Conservation (phyloP, 257 asterid genomes). For the Knoxia roxburghii region DNA sequence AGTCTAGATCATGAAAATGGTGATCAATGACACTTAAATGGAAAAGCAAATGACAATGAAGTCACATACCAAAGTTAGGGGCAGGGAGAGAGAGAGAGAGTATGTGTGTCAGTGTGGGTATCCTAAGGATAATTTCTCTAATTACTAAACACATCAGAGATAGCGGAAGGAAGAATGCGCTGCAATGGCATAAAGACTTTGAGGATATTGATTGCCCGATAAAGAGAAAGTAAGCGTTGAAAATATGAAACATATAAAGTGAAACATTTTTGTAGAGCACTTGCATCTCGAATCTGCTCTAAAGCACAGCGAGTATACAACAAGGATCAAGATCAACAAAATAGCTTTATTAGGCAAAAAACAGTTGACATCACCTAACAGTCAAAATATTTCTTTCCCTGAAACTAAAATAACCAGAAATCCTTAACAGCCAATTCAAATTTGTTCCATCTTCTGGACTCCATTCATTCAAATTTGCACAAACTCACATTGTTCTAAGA, state of each 20-base stretch:
- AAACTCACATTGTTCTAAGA: background rate
- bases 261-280: too few relatives aligned
- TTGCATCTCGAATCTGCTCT: background rate
- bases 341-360: background rate
- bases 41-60: background rate
- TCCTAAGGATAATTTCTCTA: background rate
- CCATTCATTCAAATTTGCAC: background rate
- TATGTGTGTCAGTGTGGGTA: too few relatives aligned
- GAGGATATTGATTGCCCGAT: background rate
- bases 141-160: background rate
- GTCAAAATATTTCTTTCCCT: background rate
- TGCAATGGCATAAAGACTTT: background rate
- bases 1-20: background rate
- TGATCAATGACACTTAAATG: background rate
- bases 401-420: background rate
- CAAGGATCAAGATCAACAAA: slow-evolving; percentile 1
- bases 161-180: background rate
- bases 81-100: background rate
- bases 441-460: background rate
- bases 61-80: background rate
- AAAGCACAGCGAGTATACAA: background rate
- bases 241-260: background rate
- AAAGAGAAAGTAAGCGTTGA: background rate
- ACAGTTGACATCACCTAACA: background rate
- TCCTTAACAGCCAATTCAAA: background rate